These are phyloP conservation scores for Fusarium abutilonis DNA, from an alignment of 2,329 filamentous ascomycete genomes.

Conservation along the genomic window DNA sequence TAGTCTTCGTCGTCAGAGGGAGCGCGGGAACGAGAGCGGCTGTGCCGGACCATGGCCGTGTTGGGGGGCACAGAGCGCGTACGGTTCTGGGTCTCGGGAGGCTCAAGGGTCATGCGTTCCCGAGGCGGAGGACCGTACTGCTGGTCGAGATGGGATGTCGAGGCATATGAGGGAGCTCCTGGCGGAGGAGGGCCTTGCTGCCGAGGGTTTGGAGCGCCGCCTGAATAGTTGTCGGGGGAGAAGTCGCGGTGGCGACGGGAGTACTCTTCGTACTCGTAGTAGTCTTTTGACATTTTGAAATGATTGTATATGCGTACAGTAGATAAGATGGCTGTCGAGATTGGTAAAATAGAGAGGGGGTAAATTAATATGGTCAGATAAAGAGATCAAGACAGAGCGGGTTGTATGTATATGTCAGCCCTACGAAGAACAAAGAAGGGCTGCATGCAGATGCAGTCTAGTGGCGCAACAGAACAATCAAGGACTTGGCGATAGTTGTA, in stretches of 20 bases:
- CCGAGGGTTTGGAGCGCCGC: slow-evolving; percentile 39
- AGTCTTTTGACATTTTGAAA: slow-evolving; percentile 40
- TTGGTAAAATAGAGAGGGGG: not conserved
- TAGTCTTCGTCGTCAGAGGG: slow-evolving; percentile 36
- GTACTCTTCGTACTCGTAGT: slow-evolving; percentile 47
- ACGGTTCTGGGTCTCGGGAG: slow-evolving; percentile 43
- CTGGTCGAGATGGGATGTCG: slow-evolving; percentile 43
- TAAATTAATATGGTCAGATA: slow-evolving; percentile 19
- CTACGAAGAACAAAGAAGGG: slow-evolving; percentile 14
- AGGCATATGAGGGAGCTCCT: slow-evolving; percentile 35
- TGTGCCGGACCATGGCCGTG: slow-evolving; percentile 40
- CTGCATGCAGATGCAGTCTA: slow-evolving; percentile 3
- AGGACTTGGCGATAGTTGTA: not conserved
- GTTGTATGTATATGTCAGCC: slow-evolving; percentile 17
- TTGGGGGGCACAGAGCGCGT: slow-evolving; percentile 50
- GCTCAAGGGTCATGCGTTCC: slow-evolving; percentile 46
- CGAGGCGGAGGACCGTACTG: slow-evolving; percentile 38
- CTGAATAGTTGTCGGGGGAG: slow-evolving; percentile 49
- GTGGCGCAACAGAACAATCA: slow-evolving; percentile 11
- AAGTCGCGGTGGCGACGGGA: slow-evolving; percentile 43
- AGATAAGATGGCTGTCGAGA: not conserved
- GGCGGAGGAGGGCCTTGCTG: slow-evolving; percentile 28
- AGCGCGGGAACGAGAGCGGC: slow-evolving; percentile 41
- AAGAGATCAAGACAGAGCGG: slow-evolving; percentile 6
- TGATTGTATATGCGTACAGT: not conserved